phyloP scores from a whole-genome alignment of 2,329 filamentous ascomycete species.

The Verticillium nonalfalfae region DNA sequence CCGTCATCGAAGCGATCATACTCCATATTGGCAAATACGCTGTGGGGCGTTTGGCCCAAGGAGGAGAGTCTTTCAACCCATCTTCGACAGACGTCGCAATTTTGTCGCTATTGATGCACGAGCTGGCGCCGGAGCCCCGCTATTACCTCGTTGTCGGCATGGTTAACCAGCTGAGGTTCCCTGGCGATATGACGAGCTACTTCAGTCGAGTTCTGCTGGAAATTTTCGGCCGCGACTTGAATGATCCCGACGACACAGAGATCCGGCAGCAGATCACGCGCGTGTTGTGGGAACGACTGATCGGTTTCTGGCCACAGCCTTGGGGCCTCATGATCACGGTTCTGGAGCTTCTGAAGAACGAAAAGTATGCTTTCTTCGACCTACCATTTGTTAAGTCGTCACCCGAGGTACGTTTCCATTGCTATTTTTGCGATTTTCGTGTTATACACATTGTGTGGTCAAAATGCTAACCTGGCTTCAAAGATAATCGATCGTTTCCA shows the following conservation, averaged over 20 bases:
- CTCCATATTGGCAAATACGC: constrained; percentile 74
- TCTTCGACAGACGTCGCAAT: constrained; percentile 64
- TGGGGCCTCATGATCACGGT: constrained; percentile 91
- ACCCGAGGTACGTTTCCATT: constrained; percentile 61
- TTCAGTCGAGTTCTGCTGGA: constrained; percentile 83
- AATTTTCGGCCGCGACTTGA: constrained; percentile 71
- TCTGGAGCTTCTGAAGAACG: constrained; percentile 85
- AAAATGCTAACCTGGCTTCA: no score
- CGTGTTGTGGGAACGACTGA: constrained; percentile 78
- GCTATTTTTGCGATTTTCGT: neutral
- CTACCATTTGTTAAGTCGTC: constrained; percentile 85
- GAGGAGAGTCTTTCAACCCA: constrained; percentile 56
- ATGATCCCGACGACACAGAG: constrained; percentile 68
- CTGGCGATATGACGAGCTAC: constrained; percentile 85
- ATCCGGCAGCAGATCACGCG: constrained; percentile 88
- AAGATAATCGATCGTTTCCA: constrained; percentile 12
- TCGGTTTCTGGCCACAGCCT: constrained; percentile 87
- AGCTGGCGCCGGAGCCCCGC: constrained; percentile 68
- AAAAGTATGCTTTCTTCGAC: constrained; percentile 86
- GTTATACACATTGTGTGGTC: neutral
- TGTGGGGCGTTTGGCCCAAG: constrained; percentile 50
- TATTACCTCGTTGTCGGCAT: constrained; percentile 83
- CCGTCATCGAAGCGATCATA: constrained; percentile 75
- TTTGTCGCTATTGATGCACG: constrained; percentile 70
- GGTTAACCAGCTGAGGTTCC: constrained; percentile 85